Conservation (phyloP, 441 rosid species). For the Adansonia grandidieri region DNA sequence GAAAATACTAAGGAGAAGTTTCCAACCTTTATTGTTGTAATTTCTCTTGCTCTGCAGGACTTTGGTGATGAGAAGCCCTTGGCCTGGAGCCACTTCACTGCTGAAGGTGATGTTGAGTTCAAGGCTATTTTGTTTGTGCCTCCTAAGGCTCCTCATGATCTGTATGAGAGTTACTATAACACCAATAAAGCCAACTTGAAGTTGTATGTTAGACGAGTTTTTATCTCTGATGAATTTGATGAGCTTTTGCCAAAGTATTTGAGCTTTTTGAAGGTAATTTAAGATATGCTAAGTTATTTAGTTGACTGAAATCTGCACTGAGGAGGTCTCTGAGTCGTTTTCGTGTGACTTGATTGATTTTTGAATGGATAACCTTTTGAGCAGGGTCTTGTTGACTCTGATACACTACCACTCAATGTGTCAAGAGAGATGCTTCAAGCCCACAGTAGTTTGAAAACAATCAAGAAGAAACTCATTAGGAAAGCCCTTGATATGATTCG, state of each 20-base stretch:
- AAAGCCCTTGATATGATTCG: conserved; percentile 97
- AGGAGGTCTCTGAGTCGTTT: background rate
- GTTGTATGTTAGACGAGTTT: conserved; percentile 88
- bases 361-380: conserved; percentile 26
- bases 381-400: conserved; percentile 98
- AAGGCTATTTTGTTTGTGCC: conserved; percentile 92
- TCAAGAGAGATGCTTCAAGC: conserved; percentile 97
- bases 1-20: background rate
- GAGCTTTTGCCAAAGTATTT: conserved; percentile 91
- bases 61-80: conserved; percentile 81
- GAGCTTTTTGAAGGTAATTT: conserved; percentile 78
- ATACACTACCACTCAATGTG: conserved; percentile 86
- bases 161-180: conserved; percentile 90
- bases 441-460: conserved; percentile 90
- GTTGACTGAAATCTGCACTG: background rate
- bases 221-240: conserved; percentile 94
- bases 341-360: background rate
- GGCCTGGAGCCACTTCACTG: conserved; percentile 89
- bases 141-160: conserved; percentile 90
- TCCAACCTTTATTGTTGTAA: conserved; percentile 25
- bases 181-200: conserved; percentile 80
- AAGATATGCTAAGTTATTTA: conserved; percentile 8
- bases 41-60: conserved; percentile 56
- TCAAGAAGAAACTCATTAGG: conserved; percentile 91
- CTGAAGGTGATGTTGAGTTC: conserved; percentile 98